These are phyloP conservation scores for Medicago ruthenica DNA, from an alignment of 306 rosid species.

Conservation along the genomic window DNA sequence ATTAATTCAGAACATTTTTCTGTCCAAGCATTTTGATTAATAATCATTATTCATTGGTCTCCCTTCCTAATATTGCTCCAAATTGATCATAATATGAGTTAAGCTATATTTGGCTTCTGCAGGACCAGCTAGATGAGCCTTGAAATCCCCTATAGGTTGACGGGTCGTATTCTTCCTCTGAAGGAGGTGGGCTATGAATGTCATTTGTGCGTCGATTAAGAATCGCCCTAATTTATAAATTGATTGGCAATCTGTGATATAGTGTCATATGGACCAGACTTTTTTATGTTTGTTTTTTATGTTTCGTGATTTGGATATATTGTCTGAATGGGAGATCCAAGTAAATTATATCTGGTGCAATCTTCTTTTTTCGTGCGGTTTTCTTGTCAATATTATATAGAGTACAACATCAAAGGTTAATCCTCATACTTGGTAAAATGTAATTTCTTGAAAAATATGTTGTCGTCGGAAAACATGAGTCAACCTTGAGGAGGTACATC, in stretches of 20 bases:
- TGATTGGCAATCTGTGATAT: constrained; percentile 49
- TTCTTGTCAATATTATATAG: neutral
- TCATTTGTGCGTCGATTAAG: constrained; percentile 60
- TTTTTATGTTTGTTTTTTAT: constrained; percentile 32
- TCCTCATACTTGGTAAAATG: neutral
- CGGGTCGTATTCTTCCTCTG: constrained; percentile 54
- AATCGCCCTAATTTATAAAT: constrained; percentile 52
- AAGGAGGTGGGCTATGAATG: constrained; percentile 76
- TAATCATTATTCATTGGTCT: neutral
- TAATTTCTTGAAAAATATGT: neutral
- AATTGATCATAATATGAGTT: constrained; percentile 33
- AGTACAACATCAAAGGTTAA: neutral
- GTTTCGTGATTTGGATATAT: constrained; percentile 47
- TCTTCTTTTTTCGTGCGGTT: constrained; percentile 16
- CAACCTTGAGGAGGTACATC: neutral
- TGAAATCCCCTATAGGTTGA: constrained; percentile 52
- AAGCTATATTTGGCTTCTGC: constrained; percentile 43
- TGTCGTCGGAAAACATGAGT: neutral
- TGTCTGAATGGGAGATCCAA: constrained; percentile 39
- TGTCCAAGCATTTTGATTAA: constrained; percentile 3
- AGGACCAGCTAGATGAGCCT: constrained; percentile 93
- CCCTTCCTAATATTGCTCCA: constrained; percentile 13
- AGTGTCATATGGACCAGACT: constrained; percentile 41
- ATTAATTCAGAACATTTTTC: constrained; percentile 11
- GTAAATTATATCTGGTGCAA: constrained; percentile 43